phyloP scores from a whole-genome alignment of 2,329 filamentous ascomycete species.

The Diaporthe nobilis region DNA sequence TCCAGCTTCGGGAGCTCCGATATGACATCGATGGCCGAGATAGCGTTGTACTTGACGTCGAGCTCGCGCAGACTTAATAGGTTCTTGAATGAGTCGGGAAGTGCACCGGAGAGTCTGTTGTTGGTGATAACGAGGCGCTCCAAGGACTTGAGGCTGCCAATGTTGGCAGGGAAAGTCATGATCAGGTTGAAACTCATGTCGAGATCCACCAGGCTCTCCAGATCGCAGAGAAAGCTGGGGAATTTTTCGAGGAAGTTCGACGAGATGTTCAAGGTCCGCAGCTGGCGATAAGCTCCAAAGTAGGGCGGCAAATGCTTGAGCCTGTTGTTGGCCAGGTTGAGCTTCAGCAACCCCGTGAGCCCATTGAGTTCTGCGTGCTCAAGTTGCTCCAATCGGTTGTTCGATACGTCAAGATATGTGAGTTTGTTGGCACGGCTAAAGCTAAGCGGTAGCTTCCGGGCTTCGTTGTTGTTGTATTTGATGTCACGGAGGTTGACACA shows the following conservation, averaged over 20 bases:
- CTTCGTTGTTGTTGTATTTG: conserved; percentile 96
- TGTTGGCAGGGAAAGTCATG: conserved; percentile 79
- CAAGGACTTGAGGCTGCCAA: conserved; percentile 83
- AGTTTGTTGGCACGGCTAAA: conserved; percentile 84
- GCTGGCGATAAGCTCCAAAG: conserved; percentile 83
- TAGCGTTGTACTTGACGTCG: conserved; percentile 93
- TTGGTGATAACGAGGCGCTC: conserved; percentile 97
- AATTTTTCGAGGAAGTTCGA: conserved; percentile 93
- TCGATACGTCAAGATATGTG: conserved; percentile 93
- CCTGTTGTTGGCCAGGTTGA: conserved; percentile 95
- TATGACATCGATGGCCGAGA: conserved; percentile 90
- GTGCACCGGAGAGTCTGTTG: conserved; percentile 83
- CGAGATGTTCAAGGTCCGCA: conserved; percentile 90
- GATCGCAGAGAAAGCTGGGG: conserved; percentile 85
- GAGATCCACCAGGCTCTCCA: conserved; percentile 88
- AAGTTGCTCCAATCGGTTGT: conserved; percentile 90
- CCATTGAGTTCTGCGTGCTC: conserved; percentile 86
- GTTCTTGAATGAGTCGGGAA: conserved; percentile 81
- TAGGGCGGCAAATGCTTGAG: conserved; percentile 83
- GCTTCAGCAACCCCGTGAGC: conserved; percentile 82
- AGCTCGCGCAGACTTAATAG: conserved; percentile 87
- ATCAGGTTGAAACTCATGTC: conserved; percentile 98
- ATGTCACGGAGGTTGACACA: conserved; percentile 94
- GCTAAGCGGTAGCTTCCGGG: conserved; percentile 86
- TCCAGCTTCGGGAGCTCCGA: conserved; percentile 88